These are phyloP conservation scores for Epichloe amarillans DNA, from an alignment of 2,329 filamentous ascomycete genomes.

Conservation along the genomic window DNA sequence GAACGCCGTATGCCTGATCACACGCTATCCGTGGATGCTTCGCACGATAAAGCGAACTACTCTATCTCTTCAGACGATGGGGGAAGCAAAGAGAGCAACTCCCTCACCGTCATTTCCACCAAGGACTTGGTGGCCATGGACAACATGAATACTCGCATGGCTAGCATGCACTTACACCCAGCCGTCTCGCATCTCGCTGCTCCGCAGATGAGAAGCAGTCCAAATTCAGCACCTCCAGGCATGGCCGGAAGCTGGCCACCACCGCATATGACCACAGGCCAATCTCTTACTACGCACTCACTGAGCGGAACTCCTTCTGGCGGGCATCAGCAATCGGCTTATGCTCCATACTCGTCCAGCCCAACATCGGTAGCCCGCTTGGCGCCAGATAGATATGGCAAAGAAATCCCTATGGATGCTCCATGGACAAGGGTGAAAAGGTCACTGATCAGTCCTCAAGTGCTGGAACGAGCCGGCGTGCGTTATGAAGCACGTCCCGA, in stretches of 20 bases:
- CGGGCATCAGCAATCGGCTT: slow-evolving; percentile 12
- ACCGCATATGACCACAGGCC: slow-evolving; percentile 16
- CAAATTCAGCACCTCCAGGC: slow-evolving; percentile 22
- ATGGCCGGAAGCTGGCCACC: slow-evolving; percentile 14
- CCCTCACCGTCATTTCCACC: slow-evolving; percentile 39
- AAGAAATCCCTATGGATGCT: slow-evolving; percentile 41
- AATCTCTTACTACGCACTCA: slow-evolving; percentile 18
- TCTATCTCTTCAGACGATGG: slow-evolving; percentile 26
- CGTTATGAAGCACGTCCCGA: slow-evolving; percentile 46
- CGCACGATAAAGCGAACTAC: slow-evolving; percentile 15
- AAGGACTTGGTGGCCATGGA: slow-evolving; percentile 38
- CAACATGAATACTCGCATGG: slow-evolving; percentile 26
- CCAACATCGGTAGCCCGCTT: slow-evolving; percentile 24
- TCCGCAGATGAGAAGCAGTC: slow-evolving; percentile 16
- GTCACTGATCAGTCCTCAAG: slow-evolving; percentile 39
- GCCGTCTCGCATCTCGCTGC: slow-evolving; percentile 22
- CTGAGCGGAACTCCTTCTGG: slow-evolving; percentile 14
- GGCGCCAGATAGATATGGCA: slow-evolving; percentile 43
- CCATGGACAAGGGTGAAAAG: slow-evolving; percentile 45
- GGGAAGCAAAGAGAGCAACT: slow-evolving; percentile 19
- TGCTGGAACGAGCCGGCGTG: slow-evolving; percentile 37
- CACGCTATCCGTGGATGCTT: slow-evolving; percentile 15
- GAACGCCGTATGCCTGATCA: slow-evolving; percentile 23
- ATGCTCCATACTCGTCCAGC: slow-evolving; percentile 12
- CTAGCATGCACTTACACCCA: slow-evolving; percentile 27